Evolutionary conservation across 768 basidiomycete species (phyloP).

Genomic region (Agrocybe praecox): DNA sequence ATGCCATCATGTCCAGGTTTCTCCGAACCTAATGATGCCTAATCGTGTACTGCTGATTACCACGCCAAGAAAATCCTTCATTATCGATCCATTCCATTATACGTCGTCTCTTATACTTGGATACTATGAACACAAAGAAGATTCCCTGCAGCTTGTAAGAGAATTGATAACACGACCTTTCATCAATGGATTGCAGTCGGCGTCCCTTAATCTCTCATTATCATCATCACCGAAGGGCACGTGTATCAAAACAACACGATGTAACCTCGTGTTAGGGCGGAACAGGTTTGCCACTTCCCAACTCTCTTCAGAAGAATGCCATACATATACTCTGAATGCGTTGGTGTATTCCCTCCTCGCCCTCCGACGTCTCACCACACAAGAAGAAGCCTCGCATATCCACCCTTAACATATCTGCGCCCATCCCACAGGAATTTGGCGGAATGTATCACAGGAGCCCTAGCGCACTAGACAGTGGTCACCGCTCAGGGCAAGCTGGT

Average conservation of each 20-base stretch:
- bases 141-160: too few relatives aligned
- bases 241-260: conserved; percentile 37
- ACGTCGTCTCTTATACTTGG: too few relatives aligned
- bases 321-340: conserved; percentile 23
- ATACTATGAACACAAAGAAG: too few relatives aligned
- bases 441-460: conserved; percentile 15
- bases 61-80: too few relatives aligned
- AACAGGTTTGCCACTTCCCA: conserved; percentile 24
- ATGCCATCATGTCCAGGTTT: too few relatives aligned
- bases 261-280: conserved; percentile 38
- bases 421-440: conserved; percentile 9
- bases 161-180: too few relatives aligned
- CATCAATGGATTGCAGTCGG: too few relatives aligned
- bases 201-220: not conserved
- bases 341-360: conserved; percentile 27
- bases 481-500: conserved; percentile 15
- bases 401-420: conserved; percentile 18
- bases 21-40: too few relatives aligned
- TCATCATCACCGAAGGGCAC: conserved; percentile 23
- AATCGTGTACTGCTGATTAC: too few relatives aligned
- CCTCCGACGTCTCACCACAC: conserved; percentile 18
- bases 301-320: conserved; percentile 15
- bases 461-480: not conserved
- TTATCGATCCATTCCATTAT: too few relatives aligned
- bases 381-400: conserved; percentile 15